Conservation (phyloP, 805 yeast genomes). For the Schizosaccharomyces lindneri region DNA sequence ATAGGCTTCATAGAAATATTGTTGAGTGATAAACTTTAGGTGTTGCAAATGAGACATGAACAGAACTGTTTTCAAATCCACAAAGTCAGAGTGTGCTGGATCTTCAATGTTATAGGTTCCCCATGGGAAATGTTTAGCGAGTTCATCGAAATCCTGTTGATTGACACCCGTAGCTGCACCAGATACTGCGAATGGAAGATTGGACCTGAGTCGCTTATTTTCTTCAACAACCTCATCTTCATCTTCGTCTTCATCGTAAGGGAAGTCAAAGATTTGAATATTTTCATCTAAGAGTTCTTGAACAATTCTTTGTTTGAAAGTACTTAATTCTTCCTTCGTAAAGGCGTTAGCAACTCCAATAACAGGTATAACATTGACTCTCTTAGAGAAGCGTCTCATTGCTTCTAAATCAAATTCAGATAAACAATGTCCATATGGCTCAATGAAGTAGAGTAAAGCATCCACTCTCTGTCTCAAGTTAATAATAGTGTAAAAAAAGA, state of each 20-base stretch:
- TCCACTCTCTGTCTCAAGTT: slow-evolving; percentile 32
- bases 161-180: slow-evolving; percentile 20
- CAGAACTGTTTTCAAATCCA: slow-evolving; percentile 35
- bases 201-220: slow-evolving; percentile 18
- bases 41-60: slow-evolving; percentile 69
- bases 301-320: slow-evolving; percentile 28
- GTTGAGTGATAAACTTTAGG: slow-evolving; percentile 58
- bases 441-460: slow-evolving; percentile 52
- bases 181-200: slow-evolving; percentile 39
- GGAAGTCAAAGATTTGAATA: slow-evolving; percentile 52
- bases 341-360: slow-evolving; percentile 60
- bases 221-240: slow-evolving; percentile 17
- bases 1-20: slow-evolving; percentile 48
- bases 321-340: slow-evolving; percentile 35
- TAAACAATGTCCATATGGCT: slow-evolving; percentile 28
- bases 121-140: slow-evolving; percentile 34
- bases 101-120: slow-evolving; percentile 28
- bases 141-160: slow-evolving; percentile 10
- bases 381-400: slow-evolving; percentile 41
- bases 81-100: slow-evolving; percentile 16
- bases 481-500: not conserved
- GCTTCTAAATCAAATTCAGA: slow-evolving; percentile 51
- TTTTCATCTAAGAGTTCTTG: slow-evolving; percentile 31
- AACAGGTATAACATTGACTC: slow-evolving; percentile 66
- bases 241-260: slow-evolving; percentile 35